These are phyloP conservation scores for Truncatella angustata DNA, from an alignment of 2,329 filamentous ascomycete species.

Conservation along the genomic window DNA sequence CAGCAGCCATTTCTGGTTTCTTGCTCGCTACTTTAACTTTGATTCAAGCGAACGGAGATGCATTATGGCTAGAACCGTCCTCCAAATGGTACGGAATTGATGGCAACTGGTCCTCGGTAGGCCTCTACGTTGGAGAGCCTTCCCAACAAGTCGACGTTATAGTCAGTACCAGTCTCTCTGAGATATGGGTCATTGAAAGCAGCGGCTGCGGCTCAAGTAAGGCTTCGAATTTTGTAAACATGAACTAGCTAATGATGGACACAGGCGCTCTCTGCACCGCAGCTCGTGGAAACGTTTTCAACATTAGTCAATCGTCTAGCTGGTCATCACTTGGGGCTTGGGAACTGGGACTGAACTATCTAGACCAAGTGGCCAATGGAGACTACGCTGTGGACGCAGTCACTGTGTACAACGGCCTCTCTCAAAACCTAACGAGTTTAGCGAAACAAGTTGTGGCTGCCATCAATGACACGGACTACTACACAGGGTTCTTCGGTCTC, in stretches of 20 bases:
- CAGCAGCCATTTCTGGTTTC: constrained; percentile 20
- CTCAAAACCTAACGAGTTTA: constrained; percentile 38
- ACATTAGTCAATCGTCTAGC: constrained; percentile 49
- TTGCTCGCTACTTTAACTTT: constrained; percentile 23
- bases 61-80: constrained; percentile 31
- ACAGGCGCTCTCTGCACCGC: constrained; percentile 50
- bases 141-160: constrained; percentile 53
- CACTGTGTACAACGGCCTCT: constrained; percentile 37
- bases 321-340: constrained; percentile 61
- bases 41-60: constrained; percentile 21
- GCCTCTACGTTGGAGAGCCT: constrained; percentile 48
- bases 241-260: not conserved
- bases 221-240: too few relatives aligned
- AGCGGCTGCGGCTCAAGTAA: constrained; percentile 53
- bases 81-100: constrained; percentile 42
- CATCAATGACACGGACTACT: constrained; percentile 55
- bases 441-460: constrained; percentile 46
- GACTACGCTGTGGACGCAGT: constrained; percentile 60
- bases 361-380: constrained; percentile 60
- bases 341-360: constrained; percentile 56
- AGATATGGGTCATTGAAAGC: constrained; percentile 66
- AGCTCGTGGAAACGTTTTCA: constrained; percentile 59
- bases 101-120: constrained; percentile 70
- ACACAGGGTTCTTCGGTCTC: constrained; percentile 54
- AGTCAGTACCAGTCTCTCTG: constrained; percentile 67